phyloP scores from a whole-genome alignment of 305 asterid genomes.

The Stenogyne calaminthoides region DNA sequence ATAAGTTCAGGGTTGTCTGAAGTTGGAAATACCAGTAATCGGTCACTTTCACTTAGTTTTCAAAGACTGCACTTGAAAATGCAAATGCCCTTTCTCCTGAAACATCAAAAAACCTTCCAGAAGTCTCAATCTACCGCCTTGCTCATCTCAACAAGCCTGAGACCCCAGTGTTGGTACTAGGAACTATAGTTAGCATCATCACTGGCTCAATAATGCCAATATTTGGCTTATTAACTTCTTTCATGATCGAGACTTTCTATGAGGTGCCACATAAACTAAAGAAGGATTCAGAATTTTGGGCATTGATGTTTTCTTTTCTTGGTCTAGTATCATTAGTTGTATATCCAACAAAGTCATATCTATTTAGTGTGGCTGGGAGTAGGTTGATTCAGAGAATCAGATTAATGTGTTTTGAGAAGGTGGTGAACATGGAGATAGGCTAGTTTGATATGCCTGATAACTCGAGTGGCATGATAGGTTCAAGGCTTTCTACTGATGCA shows the following conservation, averaged over 20 bases:
- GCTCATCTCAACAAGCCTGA: conserved; percentile 44
- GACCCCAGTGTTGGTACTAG: conserved; percentile 25
- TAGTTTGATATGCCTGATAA: conserved; percentile 44
- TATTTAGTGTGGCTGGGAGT: conserved; percentile 36
- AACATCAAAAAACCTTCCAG: conserved; percentile 23
- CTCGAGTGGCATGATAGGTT: conserved; percentile 35
- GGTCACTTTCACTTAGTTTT: conserved; percentile 9
- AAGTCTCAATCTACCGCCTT: conserved; percentile 36
- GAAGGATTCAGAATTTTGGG: conserved; percentile 39
- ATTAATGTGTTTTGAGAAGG: conserved; percentile 29
- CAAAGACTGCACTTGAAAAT: not conserved
- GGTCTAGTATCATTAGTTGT: conserved; percentile 28
- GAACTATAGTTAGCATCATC: conserved; percentile 26
- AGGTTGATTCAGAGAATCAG: conserved; percentile 35
- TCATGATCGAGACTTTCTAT: conserved; percentile 29
- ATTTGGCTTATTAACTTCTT: conserved; percentile 32
- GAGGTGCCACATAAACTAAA: conserved; percentile 31
- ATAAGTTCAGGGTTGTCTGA: conserved; percentile 12
- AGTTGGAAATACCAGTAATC: conserved; percentile 4
- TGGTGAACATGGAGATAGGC: conserved; percentile 41
- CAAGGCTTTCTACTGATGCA: conserved; percentile 45
- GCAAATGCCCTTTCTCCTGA: conserved; percentile 15
- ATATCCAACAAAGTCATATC: conserved; percentile 29
- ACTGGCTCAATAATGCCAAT: conserved; percentile 35
- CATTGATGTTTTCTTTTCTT: conserved; percentile 32